Percentiles rank a stretch among this genome's conserved stretches.
These are phyloP conservation scores for Nigrograna mackinnonii DNA, from an alignment of 2,329 filamentous ascomycete species.

Conservation along the genomic window DNA sequence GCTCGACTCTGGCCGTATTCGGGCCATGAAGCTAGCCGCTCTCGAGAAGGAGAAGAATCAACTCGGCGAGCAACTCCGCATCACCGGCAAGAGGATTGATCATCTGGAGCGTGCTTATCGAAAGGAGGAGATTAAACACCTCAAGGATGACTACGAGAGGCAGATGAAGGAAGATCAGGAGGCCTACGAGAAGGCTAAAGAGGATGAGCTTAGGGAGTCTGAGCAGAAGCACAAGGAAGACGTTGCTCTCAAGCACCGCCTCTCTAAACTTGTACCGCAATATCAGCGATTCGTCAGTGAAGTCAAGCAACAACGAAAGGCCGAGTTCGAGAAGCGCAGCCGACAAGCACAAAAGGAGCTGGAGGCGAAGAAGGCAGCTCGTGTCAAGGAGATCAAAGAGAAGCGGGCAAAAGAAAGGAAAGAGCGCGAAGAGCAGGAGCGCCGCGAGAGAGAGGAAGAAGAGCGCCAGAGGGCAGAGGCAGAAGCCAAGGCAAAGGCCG, in stretches of 20 bases:
- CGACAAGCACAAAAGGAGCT: constrained; percentile 91
- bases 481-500: constrained; percentile 78
- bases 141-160: constrained; percentile 79
- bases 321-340: constrained; percentile 94
- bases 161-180: constrained; percentile 79
- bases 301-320: constrained; percentile 83
- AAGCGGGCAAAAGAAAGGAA: constrained; percentile 79
- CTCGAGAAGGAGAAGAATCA: constrained; percentile 98
- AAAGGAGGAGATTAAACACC: constrained; percentile 92
- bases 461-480: constrained; percentile 81
- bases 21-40: constrained; percentile 92
- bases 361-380: constrained; percentile 84
- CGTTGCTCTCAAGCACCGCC: constrained; percentile 90
- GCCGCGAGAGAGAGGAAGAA: constrained; percentile 77
- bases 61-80: constrained; percentile 84
- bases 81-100: constrained; percentile 94
- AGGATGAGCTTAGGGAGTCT: constrained; percentile 76
- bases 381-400: constrained; percentile 87
- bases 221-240: constrained; percentile 90
- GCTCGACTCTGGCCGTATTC: constrained; percentile 66
- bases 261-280: constrained; percentile 78
- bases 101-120: constrained; percentile 96
- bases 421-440: constrained; percentile 84
- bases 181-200: constrained; percentile 79
- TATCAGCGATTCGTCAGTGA: constrained; percentile 85